These are phyloP conservation scores for Lanmaoa pseudosensibilis DNA, from an alignment of 768 basidiomycete species.

Conservation along the genomic window DNA sequence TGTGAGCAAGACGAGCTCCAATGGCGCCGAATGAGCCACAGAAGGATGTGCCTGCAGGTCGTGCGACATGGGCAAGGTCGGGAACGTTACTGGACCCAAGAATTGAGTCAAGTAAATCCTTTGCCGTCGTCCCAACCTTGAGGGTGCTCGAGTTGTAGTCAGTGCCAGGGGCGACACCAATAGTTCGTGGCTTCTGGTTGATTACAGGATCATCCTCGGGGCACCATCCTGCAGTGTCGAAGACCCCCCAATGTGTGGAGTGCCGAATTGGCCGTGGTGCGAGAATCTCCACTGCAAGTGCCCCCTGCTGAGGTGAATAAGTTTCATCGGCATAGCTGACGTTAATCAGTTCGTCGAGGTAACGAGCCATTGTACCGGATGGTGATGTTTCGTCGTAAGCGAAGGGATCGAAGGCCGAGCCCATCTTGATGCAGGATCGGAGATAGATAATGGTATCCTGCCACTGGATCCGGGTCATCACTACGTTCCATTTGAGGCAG, in stretches of 20 bases:
- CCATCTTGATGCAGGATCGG: slow-evolving; percentile 28
- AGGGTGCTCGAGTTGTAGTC: slow-evolving; percentile 1
- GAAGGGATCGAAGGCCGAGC: slow-evolving; percentile 27
- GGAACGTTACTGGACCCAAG: slow-evolving; percentile 14
- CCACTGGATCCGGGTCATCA: slow-evolving; percentile 23
- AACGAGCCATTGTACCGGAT: slow-evolving; percentile 15
- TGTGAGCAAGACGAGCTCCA: slow-evolving; percentile 22
- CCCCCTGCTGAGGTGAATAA: not conserved
- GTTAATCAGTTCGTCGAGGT: slow-evolving; percentile 22
- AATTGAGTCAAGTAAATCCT: slow-evolving; percentile 31
- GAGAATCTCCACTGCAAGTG: slow-evolving; percentile 5
- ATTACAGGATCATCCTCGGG: slow-evolving; percentile 33
- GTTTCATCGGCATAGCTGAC: slow-evolving; percentile 3
- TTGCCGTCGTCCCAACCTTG: slow-evolving; percentile 19
- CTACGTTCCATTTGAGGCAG: slow-evolving; percentile 25
- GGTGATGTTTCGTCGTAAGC: slow-evolving; percentile 16
- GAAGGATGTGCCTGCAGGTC: slow-evolving; percentile 24
- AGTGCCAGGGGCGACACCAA: slow-evolving; percentile 32
- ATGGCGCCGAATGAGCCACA: slow-evolving; percentile 27
- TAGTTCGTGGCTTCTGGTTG: slow-evolving; percentile 26
- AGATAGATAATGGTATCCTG: slow-evolving; percentile 23
- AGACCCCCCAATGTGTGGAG: slow-evolving; percentile 8
- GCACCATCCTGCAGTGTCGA: slow-evolving; percentile 27
- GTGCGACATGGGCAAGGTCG: slow-evolving; percentile 3
- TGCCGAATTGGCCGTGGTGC: slow-evolving; percentile 16